Conservation (phyloP, 208 protist genomes). For the Herpetomonas samuelpessoai region DNA sequence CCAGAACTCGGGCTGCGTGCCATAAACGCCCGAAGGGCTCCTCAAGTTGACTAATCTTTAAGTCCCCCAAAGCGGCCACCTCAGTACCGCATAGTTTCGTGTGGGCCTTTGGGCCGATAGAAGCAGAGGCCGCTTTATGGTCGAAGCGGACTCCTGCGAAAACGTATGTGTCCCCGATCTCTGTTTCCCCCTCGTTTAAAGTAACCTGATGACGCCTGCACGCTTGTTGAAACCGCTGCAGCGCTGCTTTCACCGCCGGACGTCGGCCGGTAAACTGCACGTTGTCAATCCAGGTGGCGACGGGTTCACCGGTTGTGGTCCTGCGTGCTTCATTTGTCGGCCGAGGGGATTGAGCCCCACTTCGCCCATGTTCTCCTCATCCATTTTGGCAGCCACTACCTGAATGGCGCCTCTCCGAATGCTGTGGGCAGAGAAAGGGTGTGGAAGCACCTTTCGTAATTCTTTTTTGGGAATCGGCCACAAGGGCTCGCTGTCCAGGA, state of each 20-base stretch:
- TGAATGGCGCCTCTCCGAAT: conserved; percentile 15
- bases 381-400: neutral
- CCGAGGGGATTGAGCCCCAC: conserved; percentile 16
- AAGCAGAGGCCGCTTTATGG: neutral
- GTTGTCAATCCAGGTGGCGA: conserved; percentile 5
- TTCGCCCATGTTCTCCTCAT: too few species aligned
- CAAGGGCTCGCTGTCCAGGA: neutral
- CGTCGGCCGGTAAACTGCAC: neutral
- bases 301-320: conserved; percentile 7
- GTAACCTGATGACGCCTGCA: neutral
- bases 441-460: conserved; percentile 8
- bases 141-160: neutral
- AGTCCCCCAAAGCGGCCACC: neutral
- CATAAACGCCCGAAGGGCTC: neutral
- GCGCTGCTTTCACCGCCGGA: neutral
- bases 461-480: conserved; percentile 9
- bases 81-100: neutral
- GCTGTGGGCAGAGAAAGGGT: conserved; percentile 21
- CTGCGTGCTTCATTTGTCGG: conserved; percentile 24
- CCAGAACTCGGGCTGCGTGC: neutral
- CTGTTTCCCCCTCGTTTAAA: neutral
- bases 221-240: neutral
- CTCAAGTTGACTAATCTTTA: too few species aligned
- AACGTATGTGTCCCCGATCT: neutral
- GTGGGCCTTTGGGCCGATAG: too few species aligned